These are phyloP conservation scores for Lactifluus rugatus DNA, from an alignment of 768 basidiomycete species.

Conservation along the genomic window DNA sequence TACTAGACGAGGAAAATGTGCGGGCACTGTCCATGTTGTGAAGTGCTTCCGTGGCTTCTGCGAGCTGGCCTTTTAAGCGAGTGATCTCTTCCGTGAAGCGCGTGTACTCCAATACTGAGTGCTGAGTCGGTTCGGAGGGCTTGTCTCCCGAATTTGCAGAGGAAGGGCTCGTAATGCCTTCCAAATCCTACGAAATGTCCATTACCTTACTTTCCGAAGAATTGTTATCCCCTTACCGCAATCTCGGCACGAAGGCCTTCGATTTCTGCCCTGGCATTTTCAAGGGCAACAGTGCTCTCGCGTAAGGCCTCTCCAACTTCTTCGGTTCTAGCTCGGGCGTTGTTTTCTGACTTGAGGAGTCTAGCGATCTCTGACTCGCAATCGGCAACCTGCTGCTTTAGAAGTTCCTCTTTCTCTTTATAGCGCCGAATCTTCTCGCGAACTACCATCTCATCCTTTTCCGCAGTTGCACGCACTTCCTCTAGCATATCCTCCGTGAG, in stretches of 20 bases:
- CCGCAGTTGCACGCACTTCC: conserved; percentile 57
- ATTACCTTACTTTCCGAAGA: background rate
- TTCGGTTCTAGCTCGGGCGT: conserved; percentile 54
- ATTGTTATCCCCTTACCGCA: conserved; percentile 40
- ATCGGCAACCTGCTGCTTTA: conserved; percentile 61
- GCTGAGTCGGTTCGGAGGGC: conserved; percentile 38
- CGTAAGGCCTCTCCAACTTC: conserved; percentile 86
- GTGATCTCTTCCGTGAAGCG: conserved; percentile 48
- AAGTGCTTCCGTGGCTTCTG: conserved; percentile 28
- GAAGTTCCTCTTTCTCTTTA: conserved; percentile 62
- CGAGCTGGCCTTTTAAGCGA: conserved; percentile 40
- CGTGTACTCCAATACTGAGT: conserved; percentile 41
- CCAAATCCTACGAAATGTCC: conserved; percentile 46
- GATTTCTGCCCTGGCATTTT: conserved; percentile 84
- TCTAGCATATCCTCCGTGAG: conserved; percentile 79
- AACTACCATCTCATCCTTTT: conserved; percentile 59
- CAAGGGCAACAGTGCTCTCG: conserved; percentile 79
- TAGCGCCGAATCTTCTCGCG: conserved; percentile 56
- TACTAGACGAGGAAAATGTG: background rate
- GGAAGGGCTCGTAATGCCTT: conserved; percentile 33
- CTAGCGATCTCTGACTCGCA: conserved; percentile 58
- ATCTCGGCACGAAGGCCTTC: conserved; percentile 68
- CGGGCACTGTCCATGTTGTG: conserved; percentile 18
- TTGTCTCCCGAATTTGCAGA: conserved; percentile 29
- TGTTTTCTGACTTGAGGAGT: conserved; percentile 49